phyloP scores from a whole-genome alignment of 2,329 filamentous ascomycete species.

The Ceratocystis diversiconidia region DNA sequence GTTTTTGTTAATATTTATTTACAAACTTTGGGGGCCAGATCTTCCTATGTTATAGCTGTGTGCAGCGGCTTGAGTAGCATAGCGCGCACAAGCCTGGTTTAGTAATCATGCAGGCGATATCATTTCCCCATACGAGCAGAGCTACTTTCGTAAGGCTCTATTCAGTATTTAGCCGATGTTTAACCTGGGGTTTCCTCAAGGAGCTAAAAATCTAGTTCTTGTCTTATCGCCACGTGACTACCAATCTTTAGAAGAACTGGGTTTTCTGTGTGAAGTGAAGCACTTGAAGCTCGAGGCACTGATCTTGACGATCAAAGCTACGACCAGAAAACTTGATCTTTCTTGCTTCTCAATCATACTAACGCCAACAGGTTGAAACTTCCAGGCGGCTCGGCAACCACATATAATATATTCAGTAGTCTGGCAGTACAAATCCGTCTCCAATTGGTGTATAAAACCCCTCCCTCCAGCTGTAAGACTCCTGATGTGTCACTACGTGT shows the following conservation, averaged over 20 bases:
- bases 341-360: background rate
- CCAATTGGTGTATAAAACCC: background rate
- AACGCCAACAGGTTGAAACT: too few relatives aligned
- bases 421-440: background rate
- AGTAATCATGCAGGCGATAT: background rate
- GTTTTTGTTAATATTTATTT: too few relatives aligned
- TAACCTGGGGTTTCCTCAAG: background rate
- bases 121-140: too few relatives aligned
- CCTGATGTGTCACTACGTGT: background rate
- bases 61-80: too few relatives aligned
- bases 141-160: background rate
- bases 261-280: slow-evolving; percentile 3
- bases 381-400: background rate
- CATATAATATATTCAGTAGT: background rate
- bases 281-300: background rate
- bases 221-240: slow-evolving; percentile 9
- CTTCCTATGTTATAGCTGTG: too few relatives aligned
- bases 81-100: too few relatives aligned
- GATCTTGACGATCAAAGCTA: too few relatives aligned
- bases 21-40: too few relatives aligned
- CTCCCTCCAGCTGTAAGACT: background rate
- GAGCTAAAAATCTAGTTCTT: too few relatives aligned
- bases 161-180: background rate
- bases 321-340: too few relatives aligned
- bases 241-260: background rate